Percentiles rank a stretch among this genome's conserved stretches.
phyloP scores from a whole-genome alignment of 768 basidiomycete genomes.

The Lactarius akahatsu region DNA sequence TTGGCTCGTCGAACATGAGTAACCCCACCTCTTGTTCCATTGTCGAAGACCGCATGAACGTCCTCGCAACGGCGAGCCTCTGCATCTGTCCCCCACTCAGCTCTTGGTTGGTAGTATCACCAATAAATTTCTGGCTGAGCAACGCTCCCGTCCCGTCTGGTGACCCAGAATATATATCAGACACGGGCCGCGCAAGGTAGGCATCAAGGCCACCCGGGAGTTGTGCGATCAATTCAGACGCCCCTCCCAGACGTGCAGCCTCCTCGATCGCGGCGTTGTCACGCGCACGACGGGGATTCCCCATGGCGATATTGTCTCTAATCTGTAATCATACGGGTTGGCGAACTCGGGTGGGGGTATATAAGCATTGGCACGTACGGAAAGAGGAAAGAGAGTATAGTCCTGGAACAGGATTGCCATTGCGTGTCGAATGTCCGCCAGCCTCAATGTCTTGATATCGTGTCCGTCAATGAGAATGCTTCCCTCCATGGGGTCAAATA shows the following conservation, averaged over 20 bases:
- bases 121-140: constrained; percentile 55
- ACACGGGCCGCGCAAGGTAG: constrained; percentile 66
- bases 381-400: constrained; percentile 75
- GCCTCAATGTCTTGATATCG: constrained; percentile 59
- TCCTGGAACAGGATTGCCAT: constrained; percentile 81
- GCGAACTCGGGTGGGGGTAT: not conserved
- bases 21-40: constrained; percentile 51
- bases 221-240: constrained; percentile 58
- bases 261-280: constrained; percentile 58
- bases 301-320: constrained; percentile 73
- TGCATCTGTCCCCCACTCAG: constrained; percentile 78
- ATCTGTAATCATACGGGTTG: constrained; percentile 45
- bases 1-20: constrained; percentile 72
- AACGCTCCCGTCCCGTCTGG: constrained; percentile 63
- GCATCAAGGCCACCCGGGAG: constrained; percentile 69
- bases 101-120: not conserved
- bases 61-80: constrained; percentile 68
- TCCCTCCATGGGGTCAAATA: constrained; percentile 71
- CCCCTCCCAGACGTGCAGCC: constrained; percentile 71
- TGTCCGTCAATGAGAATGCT: constrained; percentile 63
- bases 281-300: constrained; percentile 54
- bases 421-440: constrained; percentile 63
- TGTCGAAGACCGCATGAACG: constrained; percentile 65
- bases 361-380: constrained; percentile 44
- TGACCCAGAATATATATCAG: constrained; percentile 61